phyloP scores from a whole-genome alignment of 306 rosid genomes.

The Inga oerstediana region DNA sequence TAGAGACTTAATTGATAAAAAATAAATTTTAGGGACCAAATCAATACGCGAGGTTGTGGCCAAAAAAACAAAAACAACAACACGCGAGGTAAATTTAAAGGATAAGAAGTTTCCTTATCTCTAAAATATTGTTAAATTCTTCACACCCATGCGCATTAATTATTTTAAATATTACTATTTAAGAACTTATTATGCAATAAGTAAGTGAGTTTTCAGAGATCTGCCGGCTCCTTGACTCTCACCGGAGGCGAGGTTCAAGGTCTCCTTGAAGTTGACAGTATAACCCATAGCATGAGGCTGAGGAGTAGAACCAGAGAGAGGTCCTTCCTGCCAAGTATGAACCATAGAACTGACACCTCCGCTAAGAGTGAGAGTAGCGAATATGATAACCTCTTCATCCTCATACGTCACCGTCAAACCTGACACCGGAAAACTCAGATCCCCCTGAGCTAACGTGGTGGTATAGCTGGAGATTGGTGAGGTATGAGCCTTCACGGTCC shows the following conservation, averaged over 20 bases:
- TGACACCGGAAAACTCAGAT: background rate
- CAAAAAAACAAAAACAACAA: no score
- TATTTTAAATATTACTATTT: no score
- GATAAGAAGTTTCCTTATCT: background rate
- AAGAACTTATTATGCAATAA: no score
- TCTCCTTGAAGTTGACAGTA: background rate
- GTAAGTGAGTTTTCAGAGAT: background rate
- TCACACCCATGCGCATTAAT: no score
- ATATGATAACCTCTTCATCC: background rate
- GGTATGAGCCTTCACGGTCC: conserved; percentile 27
- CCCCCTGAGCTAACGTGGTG: background rate
- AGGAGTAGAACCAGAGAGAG: background rate
- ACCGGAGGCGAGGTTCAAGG: background rate
- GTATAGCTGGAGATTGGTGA: background rate
- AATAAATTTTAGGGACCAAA: no score
- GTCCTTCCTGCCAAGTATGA: background rate
- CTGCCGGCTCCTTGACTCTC: background rate
- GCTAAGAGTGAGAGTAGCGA: background rate
- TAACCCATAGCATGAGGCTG: background rate
- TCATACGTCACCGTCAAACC: background rate
- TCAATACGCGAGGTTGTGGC: no score
- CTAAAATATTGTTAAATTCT: background rate
- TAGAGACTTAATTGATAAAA: no score
- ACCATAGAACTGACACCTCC: background rate
- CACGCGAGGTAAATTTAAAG: background rate